Base-by-base conservation (phyloP, 768 basidiomycete genomes). In the Wakefieldia striispora region DNA sequence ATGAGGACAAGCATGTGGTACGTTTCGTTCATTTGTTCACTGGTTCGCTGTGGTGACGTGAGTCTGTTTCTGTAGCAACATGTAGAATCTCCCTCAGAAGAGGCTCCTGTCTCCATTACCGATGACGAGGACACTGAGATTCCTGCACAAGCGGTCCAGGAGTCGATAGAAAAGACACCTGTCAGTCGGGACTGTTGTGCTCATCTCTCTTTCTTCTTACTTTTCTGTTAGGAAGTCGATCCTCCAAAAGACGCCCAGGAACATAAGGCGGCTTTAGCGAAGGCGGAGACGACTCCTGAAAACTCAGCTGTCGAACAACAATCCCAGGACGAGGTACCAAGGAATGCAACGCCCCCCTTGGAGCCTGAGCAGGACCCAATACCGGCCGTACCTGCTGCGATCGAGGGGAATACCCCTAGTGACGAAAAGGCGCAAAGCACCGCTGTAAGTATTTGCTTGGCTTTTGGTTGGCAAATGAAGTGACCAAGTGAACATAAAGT, bases 51-150 rank as follows among this genome's bases (percentile, higher is more conserved):
- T 35, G 17, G 16, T 50, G 34, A 53, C 29, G 19, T 45, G 36
- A 19, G 9, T 34, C 34, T 39, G 50, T 54, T 43, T 26, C 35
- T 44, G 31, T 50, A 64, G 58, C 57, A 63, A 53, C 57, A 53
- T 9, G 44, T 39, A 3, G 50, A 62, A 31, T 38, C 61, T 13
- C 33, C 44, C 1, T 35, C 20, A 19, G 42, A 45, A 29, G 47
- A 43, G 44, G 49, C 49, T 29, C 47, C 21, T 11, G 40, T 43
- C 14, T 51, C 63, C 26, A 48, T 62, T 41, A 44, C 48, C 2
- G 70, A 70, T 43, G 68, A 68, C 20, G 68, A 69, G 41, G 68
- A 66, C 12, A 66, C 66, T 2, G 50, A 45, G 34, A 57, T 64
- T 29, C 57, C 68, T 41, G 50, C 43, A 35, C 56, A 66, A 36